Conservation (phyloP, 331 rosid species). For the Pyracantha coccinea region DNA sequence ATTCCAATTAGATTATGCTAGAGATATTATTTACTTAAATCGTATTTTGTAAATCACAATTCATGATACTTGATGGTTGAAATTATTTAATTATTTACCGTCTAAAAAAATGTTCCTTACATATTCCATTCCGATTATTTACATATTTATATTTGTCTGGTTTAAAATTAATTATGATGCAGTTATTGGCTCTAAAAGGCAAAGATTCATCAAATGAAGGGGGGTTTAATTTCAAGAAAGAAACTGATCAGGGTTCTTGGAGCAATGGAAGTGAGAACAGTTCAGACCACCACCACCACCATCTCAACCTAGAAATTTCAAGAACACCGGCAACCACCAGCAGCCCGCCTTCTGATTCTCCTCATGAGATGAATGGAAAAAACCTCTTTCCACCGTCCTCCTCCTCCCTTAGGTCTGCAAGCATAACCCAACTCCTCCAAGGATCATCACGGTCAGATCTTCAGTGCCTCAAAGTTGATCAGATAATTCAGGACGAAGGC, state of each 20-base stretch:
- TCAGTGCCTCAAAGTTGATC: slow-evolving; percentile 20
- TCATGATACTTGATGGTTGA: too few species aligned
- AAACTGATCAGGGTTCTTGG: slow-evolving; percentile 50
- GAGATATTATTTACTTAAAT: too few species aligned
- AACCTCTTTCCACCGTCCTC: slow-evolving; percentile 36
- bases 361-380: slow-evolving; percentile 31
- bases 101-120: too few species aligned
- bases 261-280: slow-evolving; percentile 78
- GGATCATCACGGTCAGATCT: slow-evolving; percentile 65
- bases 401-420: slow-evolving; percentile 33
- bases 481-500: slow-evolving; percentile 48
- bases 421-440: slow-evolving; percentile 67
- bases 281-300: slow-evolving; percentile 25
- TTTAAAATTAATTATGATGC: slow-evolving; percentile 21
- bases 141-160: not conserved
- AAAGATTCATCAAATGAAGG: slow-evolving; percentile 34
- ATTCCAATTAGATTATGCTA: slow-evolving; percentile 3
- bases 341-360: slow-evolving; percentile 44
- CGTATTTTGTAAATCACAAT: too few species aligned
- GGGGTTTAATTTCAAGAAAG: slow-evolving; percentile 39
- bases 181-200: slow-evolving; percentile 49
- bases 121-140: not conserved
- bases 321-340: slow-evolving; percentile 47
- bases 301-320: slow-evolving; percentile 52
- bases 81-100: too few species aligned